Evolutionary conservation across 495 filamentous ascomycete genomes (phyloP).

Genomic region (Staphylotrichum tortipilum): DNA sequence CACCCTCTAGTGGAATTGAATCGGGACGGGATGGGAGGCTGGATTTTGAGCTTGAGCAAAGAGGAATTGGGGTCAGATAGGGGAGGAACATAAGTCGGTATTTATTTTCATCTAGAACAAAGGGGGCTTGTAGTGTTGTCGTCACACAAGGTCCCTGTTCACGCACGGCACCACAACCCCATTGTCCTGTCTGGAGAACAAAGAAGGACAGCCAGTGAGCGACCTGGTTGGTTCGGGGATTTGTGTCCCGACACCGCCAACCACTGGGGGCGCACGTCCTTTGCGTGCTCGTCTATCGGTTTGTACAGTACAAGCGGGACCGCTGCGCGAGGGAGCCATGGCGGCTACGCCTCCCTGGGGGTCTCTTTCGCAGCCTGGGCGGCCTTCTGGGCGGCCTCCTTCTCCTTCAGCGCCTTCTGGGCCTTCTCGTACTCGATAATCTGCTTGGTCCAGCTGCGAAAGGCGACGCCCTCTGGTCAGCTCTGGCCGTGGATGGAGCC

Average conservation of each 20-base stretch:
- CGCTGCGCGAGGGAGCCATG: not conserved
- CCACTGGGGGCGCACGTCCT: not conserved
- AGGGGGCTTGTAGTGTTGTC: too few species aligned
- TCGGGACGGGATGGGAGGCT: too few species aligned
- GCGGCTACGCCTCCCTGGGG: conserved; percentile 8
- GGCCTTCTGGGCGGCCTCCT: too few species aligned
- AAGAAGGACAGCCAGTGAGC: too few species aligned
- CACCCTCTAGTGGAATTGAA: too few species aligned
- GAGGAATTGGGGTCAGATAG: too few species aligned
- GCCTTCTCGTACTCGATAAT: conserved; percentile 79
- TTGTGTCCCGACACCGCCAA: not conserved
- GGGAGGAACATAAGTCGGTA: too few species aligned
- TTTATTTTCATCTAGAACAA: too few species aligned
- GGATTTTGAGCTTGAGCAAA: too few species aligned
- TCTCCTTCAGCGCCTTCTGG: too few species aligned
- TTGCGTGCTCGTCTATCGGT: not conserved
- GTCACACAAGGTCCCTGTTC: too few species aligned
- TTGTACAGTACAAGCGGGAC: conserved; percentile 7
- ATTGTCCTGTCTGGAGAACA: not conserved
- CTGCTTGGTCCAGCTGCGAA: conserved; percentile 79
- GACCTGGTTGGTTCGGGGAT: too few species aligned
- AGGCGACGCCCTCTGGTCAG: conserved; percentile 1
- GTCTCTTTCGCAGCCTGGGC: not conserved
- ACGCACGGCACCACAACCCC: not conserved
- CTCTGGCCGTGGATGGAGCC: not conserved